These are phyloP conservation scores for Pythium sukuiense DNA, from an alignment of 352 stramenopile species.

Conservation along the genomic window DNA sequence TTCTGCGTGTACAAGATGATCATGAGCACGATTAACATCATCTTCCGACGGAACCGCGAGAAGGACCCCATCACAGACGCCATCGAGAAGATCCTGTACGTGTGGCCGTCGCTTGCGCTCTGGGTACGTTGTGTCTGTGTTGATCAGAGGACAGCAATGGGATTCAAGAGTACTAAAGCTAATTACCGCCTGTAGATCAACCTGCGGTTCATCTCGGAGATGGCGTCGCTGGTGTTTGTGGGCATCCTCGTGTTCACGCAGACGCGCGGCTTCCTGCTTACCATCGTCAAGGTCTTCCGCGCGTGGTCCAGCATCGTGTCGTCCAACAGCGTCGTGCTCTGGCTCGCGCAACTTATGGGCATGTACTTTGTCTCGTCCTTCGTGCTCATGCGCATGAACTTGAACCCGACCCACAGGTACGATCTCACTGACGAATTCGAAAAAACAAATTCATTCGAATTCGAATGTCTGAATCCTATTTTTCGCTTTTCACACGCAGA, in stretches of 20 bases:
- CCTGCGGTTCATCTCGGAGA: slow-evolving; percentile 74
- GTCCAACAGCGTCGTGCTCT: slow-evolving; percentile 82
- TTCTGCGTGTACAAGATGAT: slow-evolving; percentile 89
- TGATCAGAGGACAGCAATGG: no score
- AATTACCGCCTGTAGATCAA: slow-evolving; percentile 47
- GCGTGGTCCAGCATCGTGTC: slow-evolving; percentile 81
- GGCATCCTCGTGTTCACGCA: slow-evolving; percentile 85
- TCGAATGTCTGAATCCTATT: not conserved
- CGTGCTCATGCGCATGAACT: slow-evolving; percentile 88
- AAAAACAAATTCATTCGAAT: no score
- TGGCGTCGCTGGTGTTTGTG: slow-evolving; percentile 75
- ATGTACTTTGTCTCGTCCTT: slow-evolving; percentile 91
- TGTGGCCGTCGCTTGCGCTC: slow-evolving; percentile 72
- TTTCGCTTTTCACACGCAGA: slow-evolving; percentile 23
- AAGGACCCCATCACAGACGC: slow-evolving; percentile 83
- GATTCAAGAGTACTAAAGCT: no score
- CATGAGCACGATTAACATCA: slow-evolving; percentile 83
- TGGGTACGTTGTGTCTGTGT: slow-evolving; percentile 33
- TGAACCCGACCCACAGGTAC: slow-evolving; percentile 66
- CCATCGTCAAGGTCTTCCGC: slow-evolving; percentile 77
- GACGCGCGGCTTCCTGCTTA: slow-evolving; percentile 78
- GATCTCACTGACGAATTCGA: slow-evolving; percentile 2
- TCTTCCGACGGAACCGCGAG: slow-evolving; percentile 75
- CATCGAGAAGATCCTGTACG: slow-evolving; percentile 81
- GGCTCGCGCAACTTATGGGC: slow-evolving; percentile 81